A percentile compares a stretch with the other conserved stretches of the same genome.
Evolutionary conservation across 768 basidiomycete genomes (phyloP).

Genomic region (Podaxis mareebaensis): DNA sequence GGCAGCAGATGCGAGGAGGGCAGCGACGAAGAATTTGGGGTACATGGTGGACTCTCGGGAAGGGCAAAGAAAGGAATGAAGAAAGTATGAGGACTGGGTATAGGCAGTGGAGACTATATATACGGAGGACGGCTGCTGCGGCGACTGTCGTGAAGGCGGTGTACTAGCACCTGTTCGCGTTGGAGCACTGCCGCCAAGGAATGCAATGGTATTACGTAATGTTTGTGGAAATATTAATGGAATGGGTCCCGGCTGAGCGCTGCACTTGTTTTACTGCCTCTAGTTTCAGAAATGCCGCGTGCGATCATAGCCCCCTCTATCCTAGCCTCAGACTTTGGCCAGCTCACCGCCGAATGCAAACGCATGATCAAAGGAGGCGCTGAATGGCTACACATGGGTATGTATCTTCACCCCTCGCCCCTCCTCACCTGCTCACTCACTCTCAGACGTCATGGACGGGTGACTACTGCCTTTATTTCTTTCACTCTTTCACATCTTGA

Average conservation of each 20-base stretch:
- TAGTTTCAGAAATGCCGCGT: conserved; percentile 60
- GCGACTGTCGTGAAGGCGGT: conserved; percentile 7
- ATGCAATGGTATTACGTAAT: conserved; percentile 6
- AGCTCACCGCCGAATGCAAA: conserved; percentile 92
- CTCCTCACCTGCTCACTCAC: conserved; percentile 16
- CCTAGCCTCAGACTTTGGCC: conserved; percentile 95
- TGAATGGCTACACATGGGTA: conserved; percentile 99
- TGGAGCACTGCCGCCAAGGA: background rate
- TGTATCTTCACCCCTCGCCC: conserved; percentile 16
- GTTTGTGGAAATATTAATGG: conserved; percentile 9
- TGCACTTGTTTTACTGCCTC: background rate
- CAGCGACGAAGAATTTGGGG: conserved; percentile 35
- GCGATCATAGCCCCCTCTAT: conserved; percentile 97
- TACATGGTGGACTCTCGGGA: conserved; percentile 35
- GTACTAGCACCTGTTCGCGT: background rate
- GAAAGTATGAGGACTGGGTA: conserved; percentile 20
- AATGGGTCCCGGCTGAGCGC: background rate
- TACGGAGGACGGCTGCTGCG: background rate
- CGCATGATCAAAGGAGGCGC: conserved; percentile 95
- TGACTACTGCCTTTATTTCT: conserved; percentile 32
- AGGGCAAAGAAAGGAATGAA: conserved; percentile 20
- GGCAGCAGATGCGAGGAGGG: conserved; percentile 36
- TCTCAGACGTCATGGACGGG: conserved; percentile 96
- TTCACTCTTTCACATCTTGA: conserved; percentile 14
- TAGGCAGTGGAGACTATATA: conserved; percentile 11